Conservation (phyloP, 1,284 basidiomycete genomes). For the Sporisorium reilianum region DNA sequence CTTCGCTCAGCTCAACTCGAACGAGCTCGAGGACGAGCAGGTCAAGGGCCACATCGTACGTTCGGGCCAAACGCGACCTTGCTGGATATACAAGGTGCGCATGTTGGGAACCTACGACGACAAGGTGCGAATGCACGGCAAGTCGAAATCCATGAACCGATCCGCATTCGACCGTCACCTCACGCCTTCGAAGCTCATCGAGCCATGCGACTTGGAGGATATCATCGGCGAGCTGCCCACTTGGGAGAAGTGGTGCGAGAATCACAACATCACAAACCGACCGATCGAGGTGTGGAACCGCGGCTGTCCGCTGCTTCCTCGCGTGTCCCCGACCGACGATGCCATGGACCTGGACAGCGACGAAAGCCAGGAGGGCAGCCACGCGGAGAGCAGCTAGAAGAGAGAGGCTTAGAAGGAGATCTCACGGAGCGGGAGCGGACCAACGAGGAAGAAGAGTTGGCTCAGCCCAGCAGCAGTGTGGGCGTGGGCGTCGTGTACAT, state of each 20-base stretch:
- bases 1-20: background rate
- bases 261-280: background rate
- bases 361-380: no score
- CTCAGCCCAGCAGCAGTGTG: conserved; percentile 76
- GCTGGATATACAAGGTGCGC: background rate
- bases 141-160: background rate
- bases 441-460: no score
- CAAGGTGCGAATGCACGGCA: background rate
- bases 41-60: background rate
- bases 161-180: background rate
- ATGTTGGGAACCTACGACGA: background rate
- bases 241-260: background rate
- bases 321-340: no score
- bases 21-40: background rate
- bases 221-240: background rate
- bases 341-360: no score
- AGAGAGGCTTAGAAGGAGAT: no score
- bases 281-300: background rate
- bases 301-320: background rate
- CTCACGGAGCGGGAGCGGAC: no score
- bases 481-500: conserved; percentile 92
- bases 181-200: background rate
- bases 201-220: background rate
- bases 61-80: background rate
- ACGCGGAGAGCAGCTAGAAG: no score